Evolutionary conservation across 441 rosid genomes (phyloP), one percentile per base, ranked within the genome.

Genomic region (Biscutella auriculata): DNA sequence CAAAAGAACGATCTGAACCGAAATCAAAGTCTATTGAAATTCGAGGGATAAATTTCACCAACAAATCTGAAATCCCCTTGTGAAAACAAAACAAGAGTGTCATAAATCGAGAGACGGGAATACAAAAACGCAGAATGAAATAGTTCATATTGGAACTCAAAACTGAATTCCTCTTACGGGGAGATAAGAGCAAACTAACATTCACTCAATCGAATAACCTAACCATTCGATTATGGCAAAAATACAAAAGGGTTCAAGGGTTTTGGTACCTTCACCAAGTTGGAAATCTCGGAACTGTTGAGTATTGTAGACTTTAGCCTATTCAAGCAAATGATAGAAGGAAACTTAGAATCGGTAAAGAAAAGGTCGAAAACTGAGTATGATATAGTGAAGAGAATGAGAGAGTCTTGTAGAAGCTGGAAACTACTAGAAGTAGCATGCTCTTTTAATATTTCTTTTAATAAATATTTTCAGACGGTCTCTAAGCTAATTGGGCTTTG

Each of bases 181-280:
- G 34, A 15, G 3, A 33, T 15, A 32, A 13, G 3, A 21, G 15
- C 3, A 23, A 6, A 9, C n/a, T 8, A 35, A 7, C 6, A 0
- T 13, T 17, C 9, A 30, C 25, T 33, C 16, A 39, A 26, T 45
- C 3, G 30, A 28, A 47, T n/a, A 21, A 12, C 36, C 25, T 53
- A 56, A 27, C 2, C 6, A 36, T 46, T 3, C 9, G 12, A 29
- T 8, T 15, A 6, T 12, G 59, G 10, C 11, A 11, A 23, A 26
- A 2, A 1, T 19, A 9, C 2, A 6, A 23, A 6, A 13, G 14
- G 10, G 9, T n/a, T n/a, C n/a, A n/a, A 14, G 9, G 12, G 5
- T 5, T 11, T 25, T n/a, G 6, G 16, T 34, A 92, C 95, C 96
- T 84, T 88, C 57, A 84, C 94, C 74, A 92, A 63, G 67, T 59